Conservation (phyloP, 1,284 basidiomycete species). For the Golubevia sp. region DNA sequence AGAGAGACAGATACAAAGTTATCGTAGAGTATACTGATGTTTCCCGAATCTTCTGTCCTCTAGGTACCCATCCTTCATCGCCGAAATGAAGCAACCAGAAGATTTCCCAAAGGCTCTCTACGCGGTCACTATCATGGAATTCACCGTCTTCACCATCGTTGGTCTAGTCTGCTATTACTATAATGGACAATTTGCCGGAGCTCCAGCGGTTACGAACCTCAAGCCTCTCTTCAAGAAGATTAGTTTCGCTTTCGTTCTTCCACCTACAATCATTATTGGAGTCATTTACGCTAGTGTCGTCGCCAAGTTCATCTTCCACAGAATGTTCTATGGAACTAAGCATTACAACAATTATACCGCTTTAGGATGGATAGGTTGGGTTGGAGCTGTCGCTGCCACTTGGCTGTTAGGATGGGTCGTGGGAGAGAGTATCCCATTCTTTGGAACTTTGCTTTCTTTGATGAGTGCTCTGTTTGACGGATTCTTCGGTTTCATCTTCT, state of each 20-base stretch:
- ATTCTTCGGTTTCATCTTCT: constrained; percentile 59
- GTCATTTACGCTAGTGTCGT: constrained; percentile 49
- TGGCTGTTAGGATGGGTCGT: constrained; percentile 58
- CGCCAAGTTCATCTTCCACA: constrained; percentile 54
- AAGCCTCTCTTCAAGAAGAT: constrained; percentile 41
- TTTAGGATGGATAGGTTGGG: constrained; percentile 58
- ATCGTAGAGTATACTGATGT: background rate
- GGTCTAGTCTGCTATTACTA: constrained; percentile 71
- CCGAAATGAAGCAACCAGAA: constrained; percentile 69
- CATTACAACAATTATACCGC: constrained; percentile 58
- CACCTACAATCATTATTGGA: constrained; percentile 60
- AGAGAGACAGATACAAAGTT: constrained; percentile 40
- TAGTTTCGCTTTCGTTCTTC: constrained; percentile 50
- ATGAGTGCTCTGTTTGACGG: constrained; percentile 61
- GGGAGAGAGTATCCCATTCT: constrained; percentile 55
- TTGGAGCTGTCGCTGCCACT: constrained; percentile 37
- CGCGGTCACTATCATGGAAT: constrained; percentile 66
- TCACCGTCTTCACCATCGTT: constrained; percentile 69
- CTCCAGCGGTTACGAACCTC: constrained; percentile 45
- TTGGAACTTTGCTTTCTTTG: constrained; percentile 42
- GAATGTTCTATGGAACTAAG: constrained; percentile 44
- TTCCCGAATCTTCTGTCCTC: background rate
- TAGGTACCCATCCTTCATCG: constrained; percentile 65
- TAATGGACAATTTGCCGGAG: constrained; percentile 58
- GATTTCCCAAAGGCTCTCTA: constrained; percentile 70